Base-by-base conservation (phyloP, 1,284 basidiomycete species). In the Pholiota adiposa region DNA sequence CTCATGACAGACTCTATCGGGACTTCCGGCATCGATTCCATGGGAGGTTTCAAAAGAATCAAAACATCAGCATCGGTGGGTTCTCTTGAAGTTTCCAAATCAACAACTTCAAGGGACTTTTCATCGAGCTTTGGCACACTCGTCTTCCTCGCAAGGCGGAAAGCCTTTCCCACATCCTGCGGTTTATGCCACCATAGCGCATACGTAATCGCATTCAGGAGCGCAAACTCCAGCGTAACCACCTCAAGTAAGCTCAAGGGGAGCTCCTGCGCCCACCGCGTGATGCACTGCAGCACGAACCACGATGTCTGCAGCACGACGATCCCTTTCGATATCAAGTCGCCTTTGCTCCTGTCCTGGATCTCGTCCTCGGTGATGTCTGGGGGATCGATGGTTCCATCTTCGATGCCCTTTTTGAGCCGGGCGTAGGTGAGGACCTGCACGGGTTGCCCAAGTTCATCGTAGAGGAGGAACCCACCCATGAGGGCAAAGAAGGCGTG, bases 401-500 rank as follows among this genome's bases (percentile, higher is more conserved):
- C 44, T 1, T 12, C 43, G 23, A 46, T 46, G 11, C 3, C 25
- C 14, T 16, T 8, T 16, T 27, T 46, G 11, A 46, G 23, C 3
- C 43, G 21, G 4, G 21, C 18, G 12, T 31, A 38, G 25, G 29
- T 52, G 43, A 58, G 36, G 36, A 58, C 51, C 1, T 43, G 41
- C 3, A 44, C 41, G 48, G 43, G 46, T 41, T 34, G 46, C 0
- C 44, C 55, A n/a, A n/a, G n/a, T 6, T 62, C 59, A 16, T 65
- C 50, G 21, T 59, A 54, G 9, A 68, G 50, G 18, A 67, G 56
- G 33, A 70, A 71, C 2, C 71, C 71, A 11, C 71, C 71, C 70
- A 72, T 72, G 21, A 64, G 51, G 4, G 63, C 52, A 21, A 72
- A 72, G 52, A 66, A 69, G 0, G 62, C 67, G 56, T 72, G 71